phyloP scores from a whole-genome alignment of 768 basidiomycete species.

The Boletus eberwhitei region DNA sequence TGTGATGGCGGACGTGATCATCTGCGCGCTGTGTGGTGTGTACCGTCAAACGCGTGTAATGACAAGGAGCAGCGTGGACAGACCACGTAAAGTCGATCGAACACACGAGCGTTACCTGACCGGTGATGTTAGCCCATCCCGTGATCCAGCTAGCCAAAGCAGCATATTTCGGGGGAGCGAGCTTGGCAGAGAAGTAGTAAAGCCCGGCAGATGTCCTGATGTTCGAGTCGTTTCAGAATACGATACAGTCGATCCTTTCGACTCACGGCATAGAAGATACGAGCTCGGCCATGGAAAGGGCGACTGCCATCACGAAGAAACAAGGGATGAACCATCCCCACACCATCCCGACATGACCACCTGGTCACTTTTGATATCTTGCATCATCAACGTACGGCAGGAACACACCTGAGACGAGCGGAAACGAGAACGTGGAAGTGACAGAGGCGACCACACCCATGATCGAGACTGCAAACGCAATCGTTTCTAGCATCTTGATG shows the following conservation, averaged over 20 bases:
- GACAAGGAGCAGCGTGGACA: constrained; percentile 6
- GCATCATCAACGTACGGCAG: not conserved
- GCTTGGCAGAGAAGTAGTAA: constrained; percentile 75
- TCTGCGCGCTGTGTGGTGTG: constrained; percentile 50
- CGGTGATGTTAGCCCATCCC: constrained; percentile 73
- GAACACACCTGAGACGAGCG: constrained; percentile 53
- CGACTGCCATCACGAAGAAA: constrained; percentile 64
- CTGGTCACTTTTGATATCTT: constrained; percentile 28
- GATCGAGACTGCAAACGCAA: constrained; percentile 65
- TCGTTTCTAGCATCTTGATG: constrained; percentile 49
- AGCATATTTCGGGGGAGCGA: constrained; percentile 60
- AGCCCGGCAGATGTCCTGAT: constrained; percentile 71
- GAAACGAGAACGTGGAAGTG: constrained; percentile 63
- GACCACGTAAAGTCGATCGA: constrained; percentile 72
- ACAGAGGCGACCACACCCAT: constrained; percentile 74
- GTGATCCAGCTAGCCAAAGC: constrained; percentile 57
- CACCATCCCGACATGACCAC: constrained; percentile 75
- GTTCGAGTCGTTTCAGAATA: not conserved
- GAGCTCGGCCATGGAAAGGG: constrained; percentile 70
- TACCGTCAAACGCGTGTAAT: not conserved
- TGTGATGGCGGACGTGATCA: constrained; percentile 70
- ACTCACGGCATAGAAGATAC: constrained; percentile 75
- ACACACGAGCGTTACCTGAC: constrained; percentile 66
- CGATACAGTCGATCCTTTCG: not conserved
- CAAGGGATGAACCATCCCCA: constrained; percentile 75